Base-by-base conservation (phyloP, 768 basidiomycete species). In the Auriscalpium vulgare region DNA sequence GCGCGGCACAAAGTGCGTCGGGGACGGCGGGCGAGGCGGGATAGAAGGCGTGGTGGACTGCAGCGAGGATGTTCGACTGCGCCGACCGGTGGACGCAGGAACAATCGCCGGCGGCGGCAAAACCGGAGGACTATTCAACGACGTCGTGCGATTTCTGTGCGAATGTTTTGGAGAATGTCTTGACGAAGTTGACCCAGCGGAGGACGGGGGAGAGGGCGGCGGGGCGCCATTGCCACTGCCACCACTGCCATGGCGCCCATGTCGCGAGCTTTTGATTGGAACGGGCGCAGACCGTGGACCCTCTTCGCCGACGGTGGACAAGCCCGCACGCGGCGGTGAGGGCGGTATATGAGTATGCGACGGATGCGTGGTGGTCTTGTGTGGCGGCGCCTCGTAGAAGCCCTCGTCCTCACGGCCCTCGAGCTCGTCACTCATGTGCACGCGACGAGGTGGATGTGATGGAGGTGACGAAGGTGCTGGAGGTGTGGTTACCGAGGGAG, bases 391-490 rank as follows among this genome's bases (percentile, higher is more conserved):
- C 14, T 47, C 50, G 17, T 60, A 63, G 8, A 69, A 72, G 44
- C 59, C 67, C 23, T 64, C 65, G 37, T 71, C 70, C 54, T 66
- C 65, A 47, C 38, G 54, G 10, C 66, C 66, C 50, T 80, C 79
- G 59, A 75, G 64, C 38, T 79, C 78, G 10, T 68, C 73, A 64
- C 75, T 76, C 14, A 78, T 74, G 68, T 66, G 74, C 0, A 72
- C 72, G 19, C 62, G 66, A 57, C 36, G 52, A 23, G 38, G 9
- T 29, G 37, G 52, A 10, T 16, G 17, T 48, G 47, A 48, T 13
- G 47, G 47, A 19, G n/a, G 47, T 16, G 17, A 21, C 4, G 47
- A 48, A 13, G 52, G 44, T 14, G 38, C 40, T 10, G 52, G 38
- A 17, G 50, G 37, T 34, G 48, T 49, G 50, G n/a, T 35, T 17